Evolutionary conservation across 164 flowering plant species (phyloP).

Genomic region (Paratinospora sagittata): DNA sequence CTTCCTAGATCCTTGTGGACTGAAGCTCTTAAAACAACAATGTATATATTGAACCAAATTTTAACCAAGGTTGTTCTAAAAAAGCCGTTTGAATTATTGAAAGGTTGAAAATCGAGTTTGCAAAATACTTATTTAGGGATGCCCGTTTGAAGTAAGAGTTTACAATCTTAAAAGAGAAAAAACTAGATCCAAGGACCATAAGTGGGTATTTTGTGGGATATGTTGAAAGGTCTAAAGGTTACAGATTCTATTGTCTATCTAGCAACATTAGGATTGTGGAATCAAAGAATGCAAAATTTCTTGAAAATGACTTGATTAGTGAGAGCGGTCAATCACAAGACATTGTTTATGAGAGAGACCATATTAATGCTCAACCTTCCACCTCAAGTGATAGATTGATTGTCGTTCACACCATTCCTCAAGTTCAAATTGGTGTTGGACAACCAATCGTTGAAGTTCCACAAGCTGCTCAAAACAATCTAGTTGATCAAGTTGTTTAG

Average conservation of each 20-base stretch:
- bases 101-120: conserved; percentile 5
- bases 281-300: not conserved
- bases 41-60: conserved; percentile 17
- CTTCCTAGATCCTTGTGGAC: not conserved
- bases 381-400: conserved; percentile 14
- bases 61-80: conserved; percentile 13
- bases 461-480: conserved; percentile 9
- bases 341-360: conserved; percentile 5
- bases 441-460: conserved; percentile 13
- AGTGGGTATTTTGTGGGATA: conserved; percentile 1
- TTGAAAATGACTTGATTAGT: conserved; percentile 10
- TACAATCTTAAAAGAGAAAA: not conserved
- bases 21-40: conserved; percentile 7
- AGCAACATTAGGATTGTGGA: conserved; percentile 12
- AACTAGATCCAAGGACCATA: not conserved
- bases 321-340: conserved; percentile 7
- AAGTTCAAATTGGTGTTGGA: conserved; percentile 13
- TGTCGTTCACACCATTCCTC: conserved; percentile 12
- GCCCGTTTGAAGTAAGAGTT: conserved; percentile 7
- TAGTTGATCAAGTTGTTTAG: conserved; percentile 4
- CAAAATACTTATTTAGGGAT: conserved; percentile 14
- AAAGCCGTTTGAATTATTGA: conserved; percentile 19
- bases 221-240: not conserved
- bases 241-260: conserved; percentile 14
- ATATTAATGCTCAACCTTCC: conserved; percentile 11